Base-by-base conservation (phyloP, 768 basidiomycete species). In the Suillus americanus region DNA sequence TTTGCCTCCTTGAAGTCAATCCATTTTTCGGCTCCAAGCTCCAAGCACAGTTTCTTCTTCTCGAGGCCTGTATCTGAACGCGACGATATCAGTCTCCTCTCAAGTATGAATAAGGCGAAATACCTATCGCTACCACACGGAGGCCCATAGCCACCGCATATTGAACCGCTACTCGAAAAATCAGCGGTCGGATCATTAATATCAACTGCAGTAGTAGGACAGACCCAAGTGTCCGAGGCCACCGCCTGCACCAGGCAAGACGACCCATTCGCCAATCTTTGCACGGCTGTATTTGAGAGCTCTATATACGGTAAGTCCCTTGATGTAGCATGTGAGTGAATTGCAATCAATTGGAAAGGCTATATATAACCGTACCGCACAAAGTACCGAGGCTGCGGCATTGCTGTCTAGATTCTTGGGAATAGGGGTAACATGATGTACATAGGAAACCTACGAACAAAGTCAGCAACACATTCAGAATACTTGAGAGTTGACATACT, bases 291-390 rank as follows among this genome's bases (percentile, higher is more conserved):
- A 82, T 75, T 95, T 95, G 69, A 96, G 78, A 0, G 92, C 94
- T 64, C 91, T 89, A 72, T 94, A 96, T 2, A 92, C 91, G 3
- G 94, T 95, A 25, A 96, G 80, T 54, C 91, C 92, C 89, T 89
- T 57, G 16, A n/a, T 40, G 12, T 18, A 40, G 9, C 3, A 35
- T 16, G 9, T 0, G 23, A 28, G 5, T 6, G 13, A 51, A 1
- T 2, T 14, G 20, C 50, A 50, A 57, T 18, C 14, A 13, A 43
- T 12, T n/a, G 28, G 30, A 35, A 77, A 20, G 12, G 18, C 18
- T 41, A 41, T 41, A 28, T 41, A 41, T 41, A 28, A 12, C 40
- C 83, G 62, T 73, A 89, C 89, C 14, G 91, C 92, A 69, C 92
- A 94, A 14, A 94, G 85, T 64, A 95, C 83, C 12, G 89, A 88